Evolutionary conservation across 495 filamentous ascomycete genomes (phyloP).

Genomic region (Glonium stellatum): DNA sequence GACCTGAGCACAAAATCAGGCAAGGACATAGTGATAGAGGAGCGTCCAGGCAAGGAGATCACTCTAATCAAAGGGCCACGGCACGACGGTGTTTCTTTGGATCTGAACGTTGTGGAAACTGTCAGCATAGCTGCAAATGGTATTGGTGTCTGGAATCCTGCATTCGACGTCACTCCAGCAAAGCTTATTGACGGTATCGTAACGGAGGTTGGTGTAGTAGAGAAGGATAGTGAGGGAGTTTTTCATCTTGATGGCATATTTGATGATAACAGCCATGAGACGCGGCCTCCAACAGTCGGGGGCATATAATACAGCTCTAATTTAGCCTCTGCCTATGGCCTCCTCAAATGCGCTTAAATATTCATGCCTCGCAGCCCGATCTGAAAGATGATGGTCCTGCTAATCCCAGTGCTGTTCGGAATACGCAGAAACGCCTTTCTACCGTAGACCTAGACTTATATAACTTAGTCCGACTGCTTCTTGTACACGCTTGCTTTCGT

Average conservation of each 20-base stretch:
- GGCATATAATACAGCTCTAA: constrained; percentile 21
- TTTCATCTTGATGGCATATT: constrained; percentile 64
- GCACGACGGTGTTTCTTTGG: constrained; percentile 38
- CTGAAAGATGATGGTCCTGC: no score
- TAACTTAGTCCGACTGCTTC: no score
- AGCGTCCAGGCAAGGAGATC: constrained; percentile 70
- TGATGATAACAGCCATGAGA: constrained; percentile 27
- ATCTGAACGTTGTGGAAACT: constrained; percentile 51
- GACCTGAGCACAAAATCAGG: constrained; percentile 75
- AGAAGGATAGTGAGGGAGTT: constrained; percentile 63
- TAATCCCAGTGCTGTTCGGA: no score
- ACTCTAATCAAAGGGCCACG: constrained; percentile 70
- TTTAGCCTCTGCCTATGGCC: background rate
- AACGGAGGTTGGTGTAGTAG: constrained; percentile 82
- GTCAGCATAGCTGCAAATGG: constrained; percentile 74
- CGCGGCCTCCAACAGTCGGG: constrained; percentile 26
- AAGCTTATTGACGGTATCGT: constrained; percentile 87
- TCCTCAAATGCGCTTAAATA: background rate
- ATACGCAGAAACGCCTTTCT: no score
- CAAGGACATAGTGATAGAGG: constrained; percentile 75
- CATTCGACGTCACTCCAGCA: constrained; percentile 88
- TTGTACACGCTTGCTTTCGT: no score
- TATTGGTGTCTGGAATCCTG: constrained; percentile 89
- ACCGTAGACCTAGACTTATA: no score
- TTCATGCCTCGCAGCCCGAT: no score